Evolutionary conservation across 441 rosid genomes (phyloP).

Genomic region (Pelargonium cotyledonis): DNA sequence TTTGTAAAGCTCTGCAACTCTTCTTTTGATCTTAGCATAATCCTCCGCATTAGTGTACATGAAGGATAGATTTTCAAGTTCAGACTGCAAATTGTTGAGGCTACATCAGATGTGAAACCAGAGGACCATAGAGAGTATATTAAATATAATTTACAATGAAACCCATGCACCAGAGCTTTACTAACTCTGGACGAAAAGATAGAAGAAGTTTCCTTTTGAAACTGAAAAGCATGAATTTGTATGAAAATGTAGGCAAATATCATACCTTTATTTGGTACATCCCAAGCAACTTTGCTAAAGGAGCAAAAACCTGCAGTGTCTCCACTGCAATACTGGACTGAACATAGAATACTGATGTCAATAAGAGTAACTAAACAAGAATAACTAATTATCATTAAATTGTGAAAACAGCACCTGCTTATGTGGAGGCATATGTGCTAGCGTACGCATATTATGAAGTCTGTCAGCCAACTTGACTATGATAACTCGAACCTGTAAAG

Average conservation of each 20-base stretch:
- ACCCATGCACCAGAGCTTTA: neutral
- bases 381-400: neutral
- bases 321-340: slow-evolving; percentile 96
- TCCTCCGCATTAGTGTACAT: slow-evolving; percentile 90
- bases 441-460: slow-evolving; percentile 96
- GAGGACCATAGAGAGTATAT: neutral
- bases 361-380: slow-evolving; percentile 11
- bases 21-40: slow-evolving; percentile 67
- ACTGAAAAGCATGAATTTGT: neutral
- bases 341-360: slow-evolving; percentile 24
- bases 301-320: slow-evolving; percentile 96
- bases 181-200: neutral
- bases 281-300: slow-evolving; percentile 89
- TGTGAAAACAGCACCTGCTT: slow-evolving; percentile 59
- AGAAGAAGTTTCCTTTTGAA: neutral
- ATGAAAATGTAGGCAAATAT: slow-evolving; percentile 1
- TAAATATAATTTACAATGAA: neutral
- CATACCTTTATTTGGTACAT: slow-evolving; percentile 94
- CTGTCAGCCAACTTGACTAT: slow-evolving; percentile 98
- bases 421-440: slow-evolving; percentile 85
- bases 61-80: slow-evolving; percentile 90
- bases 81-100: slow-evolving; percentile 54
- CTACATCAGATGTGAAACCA: neutral
- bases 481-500: slow-evolving; percentile 85
- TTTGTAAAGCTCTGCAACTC: slow-evolving; percentile 74